phyloP scores from a whole-genome alignment of 768 basidiomycete genomes.

The Leccinum uliginosum region DNA sequence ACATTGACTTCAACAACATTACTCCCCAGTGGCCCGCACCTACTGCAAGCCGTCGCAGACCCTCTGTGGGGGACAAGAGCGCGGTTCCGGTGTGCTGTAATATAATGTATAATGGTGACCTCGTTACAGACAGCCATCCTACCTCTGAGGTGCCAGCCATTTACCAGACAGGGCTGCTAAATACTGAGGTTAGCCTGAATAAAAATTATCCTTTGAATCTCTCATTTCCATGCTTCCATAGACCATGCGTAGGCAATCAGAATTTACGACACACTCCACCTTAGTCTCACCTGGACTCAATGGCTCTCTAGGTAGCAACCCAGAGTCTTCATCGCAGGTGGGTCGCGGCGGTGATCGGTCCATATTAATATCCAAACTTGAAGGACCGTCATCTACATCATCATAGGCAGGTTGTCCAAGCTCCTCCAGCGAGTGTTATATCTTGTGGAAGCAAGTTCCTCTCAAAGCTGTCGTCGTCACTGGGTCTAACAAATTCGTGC shows the following conservation, averaged over 20 bases:
- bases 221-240: neutral
- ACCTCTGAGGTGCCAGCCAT: neutral
- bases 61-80: neutral
- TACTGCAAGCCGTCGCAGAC: neutral
- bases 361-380: neutral
- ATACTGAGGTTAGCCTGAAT: neutral
- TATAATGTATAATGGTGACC: neutral
- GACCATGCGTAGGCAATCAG: neutral
- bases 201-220: neutral
- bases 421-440: conserved; percentile 14
- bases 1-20: neutral
- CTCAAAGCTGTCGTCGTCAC: conserved; percentile 19
- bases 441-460: conserved; percentile 10
- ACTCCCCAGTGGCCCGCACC: neutral
- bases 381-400: neutral
- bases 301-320: neutral
- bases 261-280: neutral
- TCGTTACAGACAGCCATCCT: neutral
- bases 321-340: conserved; percentile 3
- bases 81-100: neutral
- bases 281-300: neutral
- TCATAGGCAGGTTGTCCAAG: neutral
- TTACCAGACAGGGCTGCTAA: neutral
- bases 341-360: neutral
- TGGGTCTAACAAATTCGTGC: conserved; percentile 47